Percentiles rank a stretch among this genome's conserved stretches.
Conservation (phyloP, 2,329 filamentous ascomycete species). For the Nigrospora sphaerica region DNA sequence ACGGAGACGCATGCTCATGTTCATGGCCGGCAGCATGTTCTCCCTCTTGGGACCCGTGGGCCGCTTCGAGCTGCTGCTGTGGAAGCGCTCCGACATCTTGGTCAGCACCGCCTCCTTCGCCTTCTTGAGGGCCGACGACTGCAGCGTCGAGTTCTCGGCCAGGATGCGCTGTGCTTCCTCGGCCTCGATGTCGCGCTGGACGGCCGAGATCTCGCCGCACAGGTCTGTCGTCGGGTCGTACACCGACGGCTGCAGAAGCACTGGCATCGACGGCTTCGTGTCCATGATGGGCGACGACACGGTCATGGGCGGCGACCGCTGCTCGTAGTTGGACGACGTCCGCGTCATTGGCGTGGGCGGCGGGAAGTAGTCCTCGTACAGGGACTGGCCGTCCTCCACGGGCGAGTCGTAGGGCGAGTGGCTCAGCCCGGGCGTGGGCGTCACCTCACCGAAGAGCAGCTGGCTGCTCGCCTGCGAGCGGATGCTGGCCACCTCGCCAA, state of each 20-base stretch:
- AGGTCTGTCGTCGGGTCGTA: constrained; percentile 40
- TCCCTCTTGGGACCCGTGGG: constrained; percentile 18
- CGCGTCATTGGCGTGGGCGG: constrained; percentile 14
- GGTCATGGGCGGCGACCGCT: constrained; percentile 12
- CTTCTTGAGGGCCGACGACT: constrained; percentile 46
- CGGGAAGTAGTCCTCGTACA: constrained; percentile 20
- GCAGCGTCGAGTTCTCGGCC: constrained; percentile 49
- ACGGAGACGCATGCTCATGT: constrained; percentile 28
- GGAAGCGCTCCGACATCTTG: constrained; percentile 46
- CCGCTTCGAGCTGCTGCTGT: constrained; percentile 10
- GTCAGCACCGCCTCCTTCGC: constrained; percentile 54
- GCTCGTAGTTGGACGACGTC: neutral
- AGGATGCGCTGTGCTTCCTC: constrained; percentile 48
- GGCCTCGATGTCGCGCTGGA: constrained; percentile 51
- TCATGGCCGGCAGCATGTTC: constrained; percentile 17
- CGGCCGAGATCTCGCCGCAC: constrained; percentile 44
- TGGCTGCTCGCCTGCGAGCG: constrained; percentile 1
- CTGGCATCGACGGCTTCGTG: constrained; percentile 37
- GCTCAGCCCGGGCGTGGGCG: constrained; percentile 19
- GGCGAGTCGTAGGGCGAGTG: constrained; percentile 18
- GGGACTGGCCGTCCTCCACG: constrained; percentile 13
- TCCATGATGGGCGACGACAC: constrained; percentile 43
- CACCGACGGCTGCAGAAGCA: constrained; percentile 46
- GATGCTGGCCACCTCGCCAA: constrained; percentile 15
- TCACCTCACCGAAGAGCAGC: constrained; percentile 22